A percentile compares a stretch with the other conserved stretches of the same genome.
Evolutionary conservation across 1,284 basidiomycete species (phyloP).

Genomic region (Puccinia brachypodii): DNA sequence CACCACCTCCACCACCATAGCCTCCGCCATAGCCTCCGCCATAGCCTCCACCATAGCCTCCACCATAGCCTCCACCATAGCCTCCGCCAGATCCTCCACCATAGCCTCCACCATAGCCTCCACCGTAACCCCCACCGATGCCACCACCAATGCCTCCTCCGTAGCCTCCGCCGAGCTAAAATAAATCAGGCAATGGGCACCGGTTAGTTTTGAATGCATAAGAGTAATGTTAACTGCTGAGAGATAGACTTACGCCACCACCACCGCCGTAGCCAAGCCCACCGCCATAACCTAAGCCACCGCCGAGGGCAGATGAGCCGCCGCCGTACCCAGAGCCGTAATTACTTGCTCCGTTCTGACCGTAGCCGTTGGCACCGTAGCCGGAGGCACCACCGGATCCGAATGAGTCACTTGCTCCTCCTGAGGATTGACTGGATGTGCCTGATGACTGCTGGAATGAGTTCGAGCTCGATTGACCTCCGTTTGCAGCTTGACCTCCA

Average conservation of each 20-base stretch:
- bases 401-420: neutral
- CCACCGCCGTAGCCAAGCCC: neutral
- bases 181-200: too few relatives aligned
- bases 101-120: too few relatives aligned
- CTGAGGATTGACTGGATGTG: constrained; percentile 5
- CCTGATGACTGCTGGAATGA: constrained; percentile 24
- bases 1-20: too few relatives aligned
- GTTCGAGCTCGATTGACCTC: constrained; percentile 1
- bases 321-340: neutral
- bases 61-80: too few relatives aligned
- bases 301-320: neutral
- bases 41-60: too few relatives aligned
- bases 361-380: neutral
- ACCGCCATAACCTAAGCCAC: neutral
- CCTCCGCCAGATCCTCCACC: too few relatives aligned
- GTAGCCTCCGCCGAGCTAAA: too few relatives aligned
- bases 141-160: too few relatives aligned
- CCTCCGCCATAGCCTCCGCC: too few relatives aligned
- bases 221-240: too few relatives aligned
- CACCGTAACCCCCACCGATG: too few relatives aligned
- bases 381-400: constrained; percentile 4
- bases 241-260: neutral
- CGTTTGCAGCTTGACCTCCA: neutral
- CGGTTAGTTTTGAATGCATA: too few relatives aligned
- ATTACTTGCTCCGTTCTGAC: neutral